Evolutionary conservation across 2,329 filamentous ascomycete species (phyloP), one percentile per base, ranked within the genome.

Genomic region (Xylariaceae sp.): DNA sequence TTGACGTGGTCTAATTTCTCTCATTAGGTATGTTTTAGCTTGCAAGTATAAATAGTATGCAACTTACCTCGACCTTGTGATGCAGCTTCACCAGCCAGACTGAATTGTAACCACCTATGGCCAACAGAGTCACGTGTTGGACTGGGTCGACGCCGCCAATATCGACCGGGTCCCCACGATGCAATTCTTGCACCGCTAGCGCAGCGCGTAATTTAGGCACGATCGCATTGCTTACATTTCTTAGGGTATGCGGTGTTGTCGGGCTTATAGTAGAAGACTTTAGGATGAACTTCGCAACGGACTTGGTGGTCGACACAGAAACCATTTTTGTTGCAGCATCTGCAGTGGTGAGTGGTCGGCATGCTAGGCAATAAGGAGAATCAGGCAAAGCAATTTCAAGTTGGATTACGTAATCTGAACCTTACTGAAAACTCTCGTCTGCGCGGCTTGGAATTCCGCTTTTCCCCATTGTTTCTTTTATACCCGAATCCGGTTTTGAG

Each of bases 61-160:
- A 3, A 11, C 16, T 21, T 6, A 29, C 23, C 28, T 37, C 39
- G 12, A 53, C 14, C 4, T 26, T 14, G 12, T 53, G 12, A 11
- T 24, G 19, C 23, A 57, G 21, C 3, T 53, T 36, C 5, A 57
- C 41, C 4, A 41, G 41, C 40, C 33, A 57, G 26, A 57, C n/a
- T 7, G 54, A 46, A 26, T 53, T 53, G 14, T 34, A 57, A 16
- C 26, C 41, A 2, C 54, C 54, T 0, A n/a, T 19, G 14, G 54
- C 47, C 1, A 57, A 19, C 6, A 41, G 6, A 6, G 9, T 52
- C 31, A 19, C 39, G 1, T 39, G 26, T 34, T 34, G 29, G 17
- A 45, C 53, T 33, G 19, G 6, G n/a, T 37, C 6, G 36, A 56
- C 50, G 1, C 33, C n/a, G 1, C 2, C 4, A 1, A 51, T 4